A percentile compares a stretch with the other conserved stretches of the same genome.
Evolutionary conservation across 345 rosid species (phyloP).

Genomic region (Sonneratia alba): DNA sequence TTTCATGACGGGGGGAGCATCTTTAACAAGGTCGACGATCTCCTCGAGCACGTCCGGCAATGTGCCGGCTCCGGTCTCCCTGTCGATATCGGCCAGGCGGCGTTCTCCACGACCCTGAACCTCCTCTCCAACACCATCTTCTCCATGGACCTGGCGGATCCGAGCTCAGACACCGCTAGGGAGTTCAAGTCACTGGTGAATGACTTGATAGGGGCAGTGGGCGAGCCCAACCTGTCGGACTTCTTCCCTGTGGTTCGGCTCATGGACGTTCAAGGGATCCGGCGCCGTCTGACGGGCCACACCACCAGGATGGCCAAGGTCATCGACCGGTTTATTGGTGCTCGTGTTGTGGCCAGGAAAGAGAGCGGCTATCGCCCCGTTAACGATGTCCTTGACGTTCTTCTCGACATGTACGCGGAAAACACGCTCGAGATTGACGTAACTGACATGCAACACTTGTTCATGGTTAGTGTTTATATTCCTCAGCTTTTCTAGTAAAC

Average conservation of each 20-base stretch:
- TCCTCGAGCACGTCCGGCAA: conserved; percentile 7
- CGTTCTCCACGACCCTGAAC: conserved; percentile 15
- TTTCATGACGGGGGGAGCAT: not conserved
- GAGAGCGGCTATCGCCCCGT: conserved; percentile 1
- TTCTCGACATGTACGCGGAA: conserved; percentile 18
- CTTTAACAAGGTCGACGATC: conserved; percentile 3
- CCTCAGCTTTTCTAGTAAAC: too few species aligned
- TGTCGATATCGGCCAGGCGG: conserved; percentile 12
- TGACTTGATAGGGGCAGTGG: conserved; percentile 13
- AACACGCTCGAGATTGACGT: conserved; percentile 6
- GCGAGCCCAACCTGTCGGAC: conserved; percentile 32
- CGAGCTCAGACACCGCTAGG: not conserved
- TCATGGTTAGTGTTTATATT: conserved; percentile 16
- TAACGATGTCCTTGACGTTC: conserved; percentile 30
- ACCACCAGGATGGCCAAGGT: not conserved
- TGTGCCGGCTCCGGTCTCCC: not conserved
- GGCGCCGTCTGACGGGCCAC: conserved; percentile 10
- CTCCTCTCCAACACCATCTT: conserved; percentile 18
- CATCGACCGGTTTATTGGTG: conserved; percentile 13
- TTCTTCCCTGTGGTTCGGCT: conserved; percentile 19
- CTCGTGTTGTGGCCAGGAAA: conserved; percentile 13
- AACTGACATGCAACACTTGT: conserved; percentile 18
- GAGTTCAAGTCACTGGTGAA: conserved; percentile 15
- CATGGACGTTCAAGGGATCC: conserved; percentile 23
- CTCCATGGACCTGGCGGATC: conserved; percentile 16